Evolutionary conservation across 2,329 filamentous ascomycete species (phyloP), one percentile per base, ranked within the genome.

Genomic region (Clonostachys byssicola): DNA sequence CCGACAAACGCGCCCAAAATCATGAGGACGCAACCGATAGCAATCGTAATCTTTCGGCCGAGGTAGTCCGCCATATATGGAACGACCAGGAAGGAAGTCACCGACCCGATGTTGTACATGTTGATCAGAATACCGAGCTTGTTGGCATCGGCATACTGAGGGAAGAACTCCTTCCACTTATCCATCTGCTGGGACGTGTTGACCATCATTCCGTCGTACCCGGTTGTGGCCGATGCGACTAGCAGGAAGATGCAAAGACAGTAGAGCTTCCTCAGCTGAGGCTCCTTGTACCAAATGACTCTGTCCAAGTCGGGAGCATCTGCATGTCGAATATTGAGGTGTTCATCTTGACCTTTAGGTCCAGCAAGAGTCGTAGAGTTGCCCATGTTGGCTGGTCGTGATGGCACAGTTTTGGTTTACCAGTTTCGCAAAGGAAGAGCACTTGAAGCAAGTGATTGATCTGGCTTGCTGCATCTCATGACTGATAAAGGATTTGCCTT

Each of bases 171-270:
- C 52, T 74, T 70, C 77, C 77, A 82, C n/a, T 62, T 62, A 49
- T 75, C 65, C 56, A 82, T 77, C 61, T 79, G 73, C 65, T 81
- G 77, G 4, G 75, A 78, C 12, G 77, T 80, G 62, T 82, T 82
- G 59, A 81, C 67, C 51, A 81, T 66, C 73, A 78, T 77, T 47
- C 78, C 78, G 62, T 85, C 80, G 57, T 82, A 83, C 45, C 80
- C 79, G 9, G 78, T 83, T 30, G 79, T 83, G 41, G 80, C 80
- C 30, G 80, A 83, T 12, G 77, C 79, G 47, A 83, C 66, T 60
- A 80, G 77, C 48, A 85, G 68, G 49, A 83, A 72, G 16, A 71
- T 62, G 49, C 68, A 70, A 58, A 73, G 71, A 44, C 69, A 68
- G 56, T 83, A 83, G 12, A 83, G 71, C 57, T 71, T 76, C 46